Conservation (phyloP, 2,329 filamentous ascomycete species). For the Monascus ruber region DNA sequence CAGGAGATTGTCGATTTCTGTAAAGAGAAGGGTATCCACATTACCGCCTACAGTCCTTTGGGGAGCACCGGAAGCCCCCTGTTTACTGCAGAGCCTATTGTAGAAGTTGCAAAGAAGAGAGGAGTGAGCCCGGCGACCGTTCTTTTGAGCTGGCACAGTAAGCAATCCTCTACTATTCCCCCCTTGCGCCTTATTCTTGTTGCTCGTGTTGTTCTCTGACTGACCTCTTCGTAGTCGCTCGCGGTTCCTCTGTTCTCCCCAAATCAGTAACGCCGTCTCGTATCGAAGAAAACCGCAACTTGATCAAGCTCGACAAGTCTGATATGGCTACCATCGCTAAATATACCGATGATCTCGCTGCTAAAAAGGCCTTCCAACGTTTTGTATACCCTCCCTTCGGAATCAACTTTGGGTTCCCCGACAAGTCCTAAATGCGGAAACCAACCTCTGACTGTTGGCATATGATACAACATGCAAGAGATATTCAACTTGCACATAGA, state of each 20-base stretch:
- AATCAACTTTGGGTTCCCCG: slow-evolving; percentile 60
- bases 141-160: slow-evolving; percentile 35
- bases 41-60: slow-evolving; percentile 41
- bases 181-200: background rate
- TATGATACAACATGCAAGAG: background rate
- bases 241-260: slow-evolving; percentile 30
- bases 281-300: slow-evolving; percentile 29
- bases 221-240: slow-evolving; percentile 17
- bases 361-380: slow-evolving; percentile 22
- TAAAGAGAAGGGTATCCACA: slow-evolving; percentile 38
- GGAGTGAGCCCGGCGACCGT: slow-evolving; percentile 28
- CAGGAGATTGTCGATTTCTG: slow-evolving; percentile 42
- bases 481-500: background rate
- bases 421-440: slow-evolving; percentile 36
- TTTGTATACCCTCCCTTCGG: slow-evolving; percentile 61
- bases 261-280: slow-evolving; percentile 31
- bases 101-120: slow-evolving; percentile 30
- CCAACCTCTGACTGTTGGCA: background rate
- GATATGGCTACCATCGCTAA: slow-evolving; percentile 28
- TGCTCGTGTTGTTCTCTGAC: background rate
- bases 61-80: slow-evolving; percentile 33
- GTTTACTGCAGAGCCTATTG: slow-evolving; percentile 30
- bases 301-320: slow-evolving; percentile 27
- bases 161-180: slow-evolving; percentile 4
- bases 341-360: slow-evolving; percentile 23